Base-by-base conservation (phyloP, 1,139 yeast genomes). In the Sugiyamaella novakii region DNA sequence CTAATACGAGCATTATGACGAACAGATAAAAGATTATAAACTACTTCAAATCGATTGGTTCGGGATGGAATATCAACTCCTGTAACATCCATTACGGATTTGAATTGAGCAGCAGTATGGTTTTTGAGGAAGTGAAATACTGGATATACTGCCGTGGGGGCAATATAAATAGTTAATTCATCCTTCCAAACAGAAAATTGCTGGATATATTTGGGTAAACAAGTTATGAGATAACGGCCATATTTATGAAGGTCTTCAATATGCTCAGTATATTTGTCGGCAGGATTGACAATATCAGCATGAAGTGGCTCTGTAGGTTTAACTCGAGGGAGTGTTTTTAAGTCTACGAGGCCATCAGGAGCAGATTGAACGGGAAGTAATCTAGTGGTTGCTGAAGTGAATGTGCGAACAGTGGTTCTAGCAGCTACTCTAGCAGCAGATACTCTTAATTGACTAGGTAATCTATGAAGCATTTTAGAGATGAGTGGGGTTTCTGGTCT, bases 161-260 rank as follows among this genome's bases (percentile, higher is more conserved):
- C 87, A 53, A 85, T 80, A 67, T 81, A 84, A 50, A 87, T 68
- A 41, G 86, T 80, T 66, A 87, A 78, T 70, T 87, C 96, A 66
- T 87, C 95, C 70, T 87, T 87, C 95, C 95, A 87, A 48, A 87
- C 95, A 11, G 87, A 77, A 62, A 87, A 87, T 66, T 84, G 85
- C 70, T 87, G 95, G 56, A 87, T 78, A 65, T 74, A 86, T 69
- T 87, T 87, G 47, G 96, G 96, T 71, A 87, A 65, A 56, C 87
- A 81, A 15, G 87, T 78, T 78, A 84, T 84, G 59, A 87, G 69
- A 66, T 87, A 87, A 55, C 80, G 79, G 25, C 96, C 96, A 67
- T 85, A 87, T 69, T 83, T 82, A 73, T 87, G 95, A 58, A 87
- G 76, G 61, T 84, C 88, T 67, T 83, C 94, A 54, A 73, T 70